Percentiles rank a stretch among this genome's conserved stretches.
Evolutionary conservation across 352 stramenopile species (phyloP).

Genomic region (Phytophthora foliorum): DNA sequence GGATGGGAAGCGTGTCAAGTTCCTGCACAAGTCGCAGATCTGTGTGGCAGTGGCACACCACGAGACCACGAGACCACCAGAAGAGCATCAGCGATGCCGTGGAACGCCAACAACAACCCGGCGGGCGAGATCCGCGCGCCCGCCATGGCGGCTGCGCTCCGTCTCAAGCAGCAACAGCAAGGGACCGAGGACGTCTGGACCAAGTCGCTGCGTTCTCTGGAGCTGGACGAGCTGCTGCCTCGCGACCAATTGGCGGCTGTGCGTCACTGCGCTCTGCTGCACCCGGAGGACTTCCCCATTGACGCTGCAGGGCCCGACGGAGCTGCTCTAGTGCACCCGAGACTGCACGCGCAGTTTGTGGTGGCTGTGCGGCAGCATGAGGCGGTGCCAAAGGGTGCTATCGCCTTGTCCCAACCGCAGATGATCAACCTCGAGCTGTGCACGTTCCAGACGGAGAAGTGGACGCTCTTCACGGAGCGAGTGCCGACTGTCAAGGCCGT

Average conservation of each 20-base stretch:
- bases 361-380: constrained; percentile 55
- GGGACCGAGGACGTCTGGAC: constrained; percentile 37
- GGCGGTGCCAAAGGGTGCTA: constrained; percentile 52
- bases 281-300: constrained; percentile 69
- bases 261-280: constrained; percentile 67
- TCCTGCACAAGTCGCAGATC: constrained; percentile 29
- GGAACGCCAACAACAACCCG: constrained; percentile 90
- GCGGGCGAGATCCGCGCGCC: constrained; percentile 82
- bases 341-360: constrained; percentile 83
- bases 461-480: constrained; percentile 77
- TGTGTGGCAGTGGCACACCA: constrained; percentile 12
- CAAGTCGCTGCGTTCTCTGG: constrained; percentile 46
- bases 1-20: constrained; percentile 8
- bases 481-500: constrained; percentile 53
- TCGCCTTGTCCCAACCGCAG: constrained; percentile 71
- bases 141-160: constrained; percentile 65
- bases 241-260: constrained; percentile 29
- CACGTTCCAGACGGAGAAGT: constrained; percentile 73
- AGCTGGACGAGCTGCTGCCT: constrained; percentile 51
- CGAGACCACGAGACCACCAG: constrained; percentile 10
- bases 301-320: constrained; percentile 15
- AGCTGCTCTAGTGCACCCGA: constrained; percentile 63
- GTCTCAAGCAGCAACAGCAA: constrained; percentile 59
- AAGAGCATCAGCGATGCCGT: constrained; percentile 62
- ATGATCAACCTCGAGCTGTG: constrained; percentile 88